Percentiles rank a stretch among this genome's conserved stretches.
These are phyloP conservation scores for Rhizopogon rudus DNA, from an alignment of 768 basidiomycete genomes.

Conservation along the genomic window DNA sequence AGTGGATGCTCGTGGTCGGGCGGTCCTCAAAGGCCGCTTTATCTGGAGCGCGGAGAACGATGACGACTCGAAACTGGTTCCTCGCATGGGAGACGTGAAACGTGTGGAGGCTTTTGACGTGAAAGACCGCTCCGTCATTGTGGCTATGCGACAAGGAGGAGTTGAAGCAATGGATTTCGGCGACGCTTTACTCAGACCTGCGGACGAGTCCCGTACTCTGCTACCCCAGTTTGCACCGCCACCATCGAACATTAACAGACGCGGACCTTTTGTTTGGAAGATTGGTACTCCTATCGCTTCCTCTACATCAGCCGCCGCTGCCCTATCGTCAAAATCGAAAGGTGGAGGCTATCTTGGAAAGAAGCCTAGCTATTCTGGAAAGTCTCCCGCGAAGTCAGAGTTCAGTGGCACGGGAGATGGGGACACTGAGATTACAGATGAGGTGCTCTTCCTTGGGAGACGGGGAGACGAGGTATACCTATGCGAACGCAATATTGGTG, in stretches of 20 bases:
- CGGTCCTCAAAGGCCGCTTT: conserved; percentile 77
- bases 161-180: conserved; percentile 76
- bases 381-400: conserved; percentile 48
- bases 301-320: conserved; percentile 32
- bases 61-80: conserved; percentile 29
- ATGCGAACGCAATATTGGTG: conserved; percentile 69
- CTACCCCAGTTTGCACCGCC: conserved; percentile 71
- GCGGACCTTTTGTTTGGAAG: conserved; percentile 77
- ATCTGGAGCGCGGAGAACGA: conserved; percentile 71
- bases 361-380: conserved; percentile 45
- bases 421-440: conserved; percentile 53
- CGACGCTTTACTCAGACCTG: conserved; percentile 76
- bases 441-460: conserved; percentile 79
- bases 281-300: conserved; percentile 66
- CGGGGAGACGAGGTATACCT: conserved; percentile 74
- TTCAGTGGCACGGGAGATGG: conserved; percentile 41
- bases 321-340: conserved; percentile 37
- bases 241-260: conserved; percentile 56
- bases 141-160: conserved; percentile 85
- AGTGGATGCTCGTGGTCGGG: conserved; percentile 80
- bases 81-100: conserved; percentile 75
- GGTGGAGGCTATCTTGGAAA: conserved; percentile 36
- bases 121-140: conserved; percentile 66
- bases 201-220: conserved; percentile 68
- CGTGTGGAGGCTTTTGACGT: conserved; percentile 81